Base-by-base conservation (phyloP, 148 eudicot species). In the Persicaria maculosa region DNA sequence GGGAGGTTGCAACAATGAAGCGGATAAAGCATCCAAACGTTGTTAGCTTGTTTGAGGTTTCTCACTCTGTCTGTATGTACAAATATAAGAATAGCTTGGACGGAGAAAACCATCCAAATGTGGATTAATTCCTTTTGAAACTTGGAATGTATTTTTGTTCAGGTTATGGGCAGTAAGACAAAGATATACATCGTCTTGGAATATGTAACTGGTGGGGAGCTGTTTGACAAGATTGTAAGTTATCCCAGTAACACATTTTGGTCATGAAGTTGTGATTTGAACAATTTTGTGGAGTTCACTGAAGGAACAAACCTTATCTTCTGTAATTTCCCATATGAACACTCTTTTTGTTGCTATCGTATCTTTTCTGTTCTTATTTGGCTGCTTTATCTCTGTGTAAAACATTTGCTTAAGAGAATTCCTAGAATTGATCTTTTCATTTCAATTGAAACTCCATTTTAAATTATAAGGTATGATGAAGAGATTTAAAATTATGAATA, bases 131-230 rank as follows among this genome's bases (percentile, higher is more conserved):
- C 15, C 43, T 65, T 65, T 19, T 58, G 14, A 22, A 40, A 65
- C 70, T 15, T 2, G 43, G 43, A 40, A 47, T 12, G 45, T 61
- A 45, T 31, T 71, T 50, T 20, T 44, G 75, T 86, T 54, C 84
- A 94, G 98, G 98, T 94, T 74, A 86, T 91, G 96, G 98, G 83
- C 17, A 94, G 98, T 88, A 94, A 82, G 86, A 91, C 96, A 31
- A 91, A 94, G 85, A 91, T 94, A 72, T 94, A 80, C 81, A 86
- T 93, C 53, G 93, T 91, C 65, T 68, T 93, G 86, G 98, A 93
- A 80, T 93, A 86, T 77, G 92, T 89, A 68, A 93, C 98, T 5
- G 97, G 97, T 50, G 98, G 98, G 69, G 98, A 94, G 85, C 96
- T 94, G 61, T 94, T 94, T 74, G 98, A 91, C 83, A 94, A 90